These are phyloP conservation scores for Pilaira anomala DNA, from an alignment of 192 early-diverging fungal genomes.

Conservation along the genomic window DNA sequence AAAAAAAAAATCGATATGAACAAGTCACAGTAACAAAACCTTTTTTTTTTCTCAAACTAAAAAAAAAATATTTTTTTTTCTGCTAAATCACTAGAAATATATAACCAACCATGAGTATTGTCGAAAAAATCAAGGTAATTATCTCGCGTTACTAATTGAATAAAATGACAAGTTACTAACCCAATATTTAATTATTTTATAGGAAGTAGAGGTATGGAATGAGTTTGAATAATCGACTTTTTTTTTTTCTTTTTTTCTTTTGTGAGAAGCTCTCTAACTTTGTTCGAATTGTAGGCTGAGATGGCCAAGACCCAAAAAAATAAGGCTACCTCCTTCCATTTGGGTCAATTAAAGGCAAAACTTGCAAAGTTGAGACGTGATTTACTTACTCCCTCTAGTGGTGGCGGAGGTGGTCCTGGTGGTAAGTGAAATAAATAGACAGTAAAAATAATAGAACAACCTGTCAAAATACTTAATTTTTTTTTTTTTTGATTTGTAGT, in stretches of 20 bases:
- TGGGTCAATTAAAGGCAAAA: slow-evolving; percentile 95
- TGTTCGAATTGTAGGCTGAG: slow-evolving; percentile 75
- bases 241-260: background rate
- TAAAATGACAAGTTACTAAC: background rate
- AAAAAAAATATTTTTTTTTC: background rate
- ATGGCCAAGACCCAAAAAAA: slow-evolving; percentile 92
- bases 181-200: background rate
- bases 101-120: slow-evolving; percentile 45
- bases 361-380: slow-evolving; percentile 95
- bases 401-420: slow-evolving; percentile 85
- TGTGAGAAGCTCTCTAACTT: background rate
- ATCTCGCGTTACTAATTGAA: background rate
- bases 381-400: slow-evolving; percentile 80
- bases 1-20: too few species aligned
- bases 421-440: slow-evolving; percentile 39
- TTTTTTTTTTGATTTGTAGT: slow-evolving; percentile 39
- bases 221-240: background rate
- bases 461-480: background rate
- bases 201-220: slow-evolving; percentile 21
- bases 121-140: slow-evolving; percentile 54
- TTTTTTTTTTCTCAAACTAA: background rate
- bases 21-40: background rate
- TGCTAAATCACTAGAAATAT: background rate
- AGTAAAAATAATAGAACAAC: background rate
- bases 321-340: slow-evolving; percentile 92